Evolutionary conservation across 225 moss, liverwort and hornwort species (phyloP).

Genomic region (Bryum argenteum): DNA sequence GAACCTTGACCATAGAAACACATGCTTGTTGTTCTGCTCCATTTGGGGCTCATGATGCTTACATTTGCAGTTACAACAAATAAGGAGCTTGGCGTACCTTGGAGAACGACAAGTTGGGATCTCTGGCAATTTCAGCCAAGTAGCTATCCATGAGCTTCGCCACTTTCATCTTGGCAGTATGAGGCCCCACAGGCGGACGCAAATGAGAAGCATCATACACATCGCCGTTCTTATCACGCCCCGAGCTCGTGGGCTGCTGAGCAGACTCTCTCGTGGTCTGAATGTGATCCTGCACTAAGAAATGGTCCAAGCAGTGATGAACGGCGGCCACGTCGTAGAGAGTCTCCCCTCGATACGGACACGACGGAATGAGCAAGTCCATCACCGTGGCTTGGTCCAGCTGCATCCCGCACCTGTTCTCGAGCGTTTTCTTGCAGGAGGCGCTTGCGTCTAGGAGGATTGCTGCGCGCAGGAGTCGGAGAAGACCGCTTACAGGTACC

Average conservation of each 20-base stretch:
- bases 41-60: no score
- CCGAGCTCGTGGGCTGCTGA: conserved; percentile 39
- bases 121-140: conserved; percentile 80
- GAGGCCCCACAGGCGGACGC: conserved; percentile 56
- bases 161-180: conserved; percentile 80
- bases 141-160: conserved; percentile 93
- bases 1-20: no score
- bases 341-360: conserved; percentile 52
- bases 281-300: conserved; percentile 56
- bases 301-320: conserved; percentile 82
- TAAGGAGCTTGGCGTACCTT: conserved; percentile 19
- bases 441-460: conserved; percentile 52
- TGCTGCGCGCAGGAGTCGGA: conserved; percentile 70
- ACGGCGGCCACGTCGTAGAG: conserved; percentile 74
- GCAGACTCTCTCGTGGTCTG: conserved; percentile 20
- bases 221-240: conserved; percentile 54
- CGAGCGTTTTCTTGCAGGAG: conserved; percentile 51
- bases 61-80: no score
- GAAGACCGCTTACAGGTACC: conserved; percentile 57
- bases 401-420: conserved; percentile 70
- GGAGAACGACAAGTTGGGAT: conserved; percentile 54
- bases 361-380: conserved; percentile 77
- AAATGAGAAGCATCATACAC: conserved; percentile 36
- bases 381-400: conserved; percentile 75
- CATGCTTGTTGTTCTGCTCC: no score